A percentile compares a stretch with the other conserved stretches of the same genome.
Evolutionary conservation across 2,329 filamentous ascomycete genomes (phyloP).

Genomic region (Botrytis aclada): DNA sequence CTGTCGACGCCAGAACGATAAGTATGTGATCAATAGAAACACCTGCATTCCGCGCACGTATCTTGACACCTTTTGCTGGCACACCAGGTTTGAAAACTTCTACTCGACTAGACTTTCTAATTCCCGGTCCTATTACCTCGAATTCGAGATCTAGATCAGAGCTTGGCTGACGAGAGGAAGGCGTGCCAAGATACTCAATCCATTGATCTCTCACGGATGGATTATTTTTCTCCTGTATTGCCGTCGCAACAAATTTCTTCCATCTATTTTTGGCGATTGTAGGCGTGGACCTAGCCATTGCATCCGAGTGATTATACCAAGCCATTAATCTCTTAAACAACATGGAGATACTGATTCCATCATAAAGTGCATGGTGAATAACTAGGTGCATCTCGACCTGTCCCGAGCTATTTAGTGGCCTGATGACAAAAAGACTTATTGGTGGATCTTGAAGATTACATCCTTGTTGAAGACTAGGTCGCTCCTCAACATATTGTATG

Average conservation of each 20-base stretch:
- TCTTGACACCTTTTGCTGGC: slow-evolving; percentile 44
- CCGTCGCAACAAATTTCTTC: slow-evolving; percentile 24
- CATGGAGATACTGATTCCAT: slow-evolving; percentile 71
- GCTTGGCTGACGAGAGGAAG: neutral
- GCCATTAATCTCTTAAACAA: slow-evolving; percentile 54
- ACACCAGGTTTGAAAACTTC: slow-evolving; percentile 49
- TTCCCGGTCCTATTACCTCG: neutral
- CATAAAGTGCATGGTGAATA: slow-evolving; percentile 87
- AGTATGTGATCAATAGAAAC: slow-evolving; percentile 72
- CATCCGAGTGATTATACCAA: slow-evolving; percentile 43
- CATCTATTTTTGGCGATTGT: slow-evolving; percentile 42
- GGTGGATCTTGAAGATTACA: slow-evolving; percentile 29
- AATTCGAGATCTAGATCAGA: neutral
- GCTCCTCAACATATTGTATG: slow-evolving; percentile 34
- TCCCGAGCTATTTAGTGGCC: neutral
- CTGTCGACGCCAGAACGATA: slow-evolving; percentile 46
- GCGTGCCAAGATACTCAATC: neutral
- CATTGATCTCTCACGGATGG: slow-evolving; percentile 16
- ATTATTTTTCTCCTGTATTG: neutral
- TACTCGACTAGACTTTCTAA: slow-evolving; percentile 25
- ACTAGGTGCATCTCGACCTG: slow-evolving; percentile 44
- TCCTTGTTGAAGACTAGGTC: slow-evolving; percentile 13
- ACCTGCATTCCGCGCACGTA: slow-evolving; percentile 48
- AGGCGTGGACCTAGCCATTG: slow-evolving; percentile 37
- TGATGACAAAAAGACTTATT: slow-evolving; percentile 28